Base-by-base conservation (phyloP, 208 protist species). In the Crithidia acanthocephali region DNA sequence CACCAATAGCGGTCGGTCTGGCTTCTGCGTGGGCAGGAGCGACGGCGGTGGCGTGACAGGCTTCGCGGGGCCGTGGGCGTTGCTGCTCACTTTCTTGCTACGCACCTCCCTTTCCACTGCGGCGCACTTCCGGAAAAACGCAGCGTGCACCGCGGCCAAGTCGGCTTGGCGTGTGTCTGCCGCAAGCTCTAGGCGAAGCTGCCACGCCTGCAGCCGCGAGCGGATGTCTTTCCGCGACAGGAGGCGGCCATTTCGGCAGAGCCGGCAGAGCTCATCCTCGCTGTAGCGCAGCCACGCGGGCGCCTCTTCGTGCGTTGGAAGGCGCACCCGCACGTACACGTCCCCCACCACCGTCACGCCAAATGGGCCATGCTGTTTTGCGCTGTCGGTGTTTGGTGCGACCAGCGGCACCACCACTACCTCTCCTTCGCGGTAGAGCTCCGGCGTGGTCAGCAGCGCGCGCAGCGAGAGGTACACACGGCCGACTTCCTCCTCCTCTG, bases 381-480 rank as follows among this genome's bases (percentile, higher is more conserved):
- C n/a, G n/a, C n/a, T n/a, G n/a, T n/a, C n/a, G n/a, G 35, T 40
- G 35, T 40, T 40, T 11, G 5, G 33, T 51, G 68, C 40, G 0
- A 87, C 68, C 11, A 91, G 32, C 2, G 85, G 82, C 23, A 91
- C 44, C 28, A 65, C 57, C 2, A 91, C 30, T 15, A 71, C 25
- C 61, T 91, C 81, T 0, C 47, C 48, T 5, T 30, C 28, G 20
- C 55, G 62, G 64, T 91, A 87, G 20, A 91, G 55, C 20, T 63
- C 10, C 4, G 76, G 76, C 0, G 77, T 77, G 1, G 65, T 61
- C 18, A 62, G 25, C 0, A 71, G 55, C 1, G 65, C 65, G 0
- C 55, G 51, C 2, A 71, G 65, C 1, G 65, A 71, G 16, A 71
- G 42, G 3, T 42, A 27, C 0, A 55, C 30, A 37, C 65, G 65